Percentiles rank a stretch among this genome's conserved stretches.
phyloP scores from a whole-genome alignment of 2,329 filamentous ascomycete species.

The Pseudogymnoascus destructans region DNA sequence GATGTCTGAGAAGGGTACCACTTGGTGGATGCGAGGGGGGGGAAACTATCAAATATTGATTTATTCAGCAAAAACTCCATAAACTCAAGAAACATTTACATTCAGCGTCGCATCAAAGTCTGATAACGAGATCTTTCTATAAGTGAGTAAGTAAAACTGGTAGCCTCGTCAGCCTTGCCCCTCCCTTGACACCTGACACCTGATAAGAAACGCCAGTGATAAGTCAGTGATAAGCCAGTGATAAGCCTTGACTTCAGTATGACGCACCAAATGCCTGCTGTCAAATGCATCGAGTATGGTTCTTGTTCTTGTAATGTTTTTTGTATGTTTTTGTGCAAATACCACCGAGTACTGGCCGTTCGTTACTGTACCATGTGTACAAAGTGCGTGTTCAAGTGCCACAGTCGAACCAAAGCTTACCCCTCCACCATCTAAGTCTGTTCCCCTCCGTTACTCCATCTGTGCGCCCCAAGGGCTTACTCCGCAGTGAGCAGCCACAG shows the following conservation, averaged over 20 bases:
- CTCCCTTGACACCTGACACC: conserved; percentile 7
- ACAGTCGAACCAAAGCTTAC: background rate
- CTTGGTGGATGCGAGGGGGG: background rate
- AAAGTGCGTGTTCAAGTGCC: background rate
- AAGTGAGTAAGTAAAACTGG: background rate
- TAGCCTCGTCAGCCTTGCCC: conserved; percentile 3
- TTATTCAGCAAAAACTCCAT: background rate
- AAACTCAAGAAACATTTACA: background rate
- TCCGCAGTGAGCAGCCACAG: background rate
- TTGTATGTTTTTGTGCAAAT: background rate
- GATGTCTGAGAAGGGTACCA: background rate
- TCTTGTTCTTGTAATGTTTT: background rate
- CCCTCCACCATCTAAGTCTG: background rate
- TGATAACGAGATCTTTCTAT: background rate
- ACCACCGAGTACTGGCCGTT: background rate
- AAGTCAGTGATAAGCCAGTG: background rate
- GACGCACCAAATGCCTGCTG: conserved; percentile 1
- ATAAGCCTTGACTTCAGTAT: conserved; percentile 8
- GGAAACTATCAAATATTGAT: background rate
- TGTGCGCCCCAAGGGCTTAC: conserved; percentile 2
- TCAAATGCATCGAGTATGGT: conserved; percentile 8
- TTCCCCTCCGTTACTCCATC: background rate
- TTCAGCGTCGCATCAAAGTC: background rate
- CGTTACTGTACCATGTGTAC: background rate
- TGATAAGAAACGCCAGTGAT: background rate